These are phyloP conservation scores for Hanseniaspora taiwanica DNA, from an alignment of 805 yeast genomes.

Conservation along the genomic window DNA sequence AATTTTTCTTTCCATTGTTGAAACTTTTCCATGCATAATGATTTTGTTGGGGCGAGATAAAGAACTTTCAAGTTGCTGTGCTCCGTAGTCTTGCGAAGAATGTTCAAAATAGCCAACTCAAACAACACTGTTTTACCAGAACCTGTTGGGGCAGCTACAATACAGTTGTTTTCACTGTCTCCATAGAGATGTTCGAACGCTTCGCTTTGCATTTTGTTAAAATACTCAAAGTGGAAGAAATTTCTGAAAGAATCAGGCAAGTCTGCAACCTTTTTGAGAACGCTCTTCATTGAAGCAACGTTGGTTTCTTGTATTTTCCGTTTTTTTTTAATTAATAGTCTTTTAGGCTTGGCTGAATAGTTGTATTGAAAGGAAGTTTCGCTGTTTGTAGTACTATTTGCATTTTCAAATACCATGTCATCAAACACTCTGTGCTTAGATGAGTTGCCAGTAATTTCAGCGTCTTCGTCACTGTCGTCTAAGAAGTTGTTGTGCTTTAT, in stretches of 20 bases:
- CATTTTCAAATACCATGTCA: conserved; percentile 1
- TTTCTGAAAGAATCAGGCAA: conserved; percentile 28
- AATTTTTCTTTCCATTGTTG: conserved; percentile 35
- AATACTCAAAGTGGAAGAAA: conserved; percentile 24
- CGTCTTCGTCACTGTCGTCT: conserved; percentile 11
- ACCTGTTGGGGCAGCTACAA: conserved; percentile 44
- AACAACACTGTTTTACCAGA: conserved; percentile 46
- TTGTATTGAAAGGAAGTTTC: conserved; percentile 1
- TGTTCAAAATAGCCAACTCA: conserved; percentile 34
- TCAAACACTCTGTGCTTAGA: conserved; percentile 3
- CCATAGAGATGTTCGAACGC: conserved; percentile 28
- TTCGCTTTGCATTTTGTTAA: conserved; percentile 40
- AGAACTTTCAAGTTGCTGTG: conserved; percentile 23
- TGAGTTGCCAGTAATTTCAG: background rate
- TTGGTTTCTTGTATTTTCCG: background rate
- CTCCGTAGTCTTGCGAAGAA: conserved; percentile 12
- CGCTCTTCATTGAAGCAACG: background rate
- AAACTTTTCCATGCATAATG: conserved; percentile 38
- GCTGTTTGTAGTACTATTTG: background rate
- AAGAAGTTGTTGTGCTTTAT: conserved; percentile 14
- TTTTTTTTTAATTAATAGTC: background rate
- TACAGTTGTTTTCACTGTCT: conserved; percentile 25
- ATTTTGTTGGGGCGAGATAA: conserved; percentile 49
- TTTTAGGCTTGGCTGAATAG: background rate
- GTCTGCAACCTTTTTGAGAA: conserved; percentile 7